Percentiles rank a stretch among this genome's conserved stretches.
phyloP scores from a whole-genome alignment of 2,329 filamentous ascomycete genomes.

The Cercospora sp. region DNA sequence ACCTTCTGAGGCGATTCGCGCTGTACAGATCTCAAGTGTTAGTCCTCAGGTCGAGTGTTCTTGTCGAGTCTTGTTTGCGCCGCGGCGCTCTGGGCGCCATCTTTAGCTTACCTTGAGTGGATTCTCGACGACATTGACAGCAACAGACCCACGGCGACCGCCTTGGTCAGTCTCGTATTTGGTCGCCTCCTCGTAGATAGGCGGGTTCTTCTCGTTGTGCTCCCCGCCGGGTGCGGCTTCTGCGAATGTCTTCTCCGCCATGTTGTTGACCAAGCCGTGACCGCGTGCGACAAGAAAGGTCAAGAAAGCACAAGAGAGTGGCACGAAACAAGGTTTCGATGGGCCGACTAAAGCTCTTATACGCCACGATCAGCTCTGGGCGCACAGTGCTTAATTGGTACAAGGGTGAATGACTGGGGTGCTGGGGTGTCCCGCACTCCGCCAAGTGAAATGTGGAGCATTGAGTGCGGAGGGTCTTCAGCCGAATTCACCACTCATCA shows the following conservation, averaged over 20 bases:
- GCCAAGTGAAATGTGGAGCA: conserved; percentile 10
- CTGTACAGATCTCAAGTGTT: conserved; percentile 29
- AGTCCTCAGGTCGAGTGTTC: conserved; percentile 6
- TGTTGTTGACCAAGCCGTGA: background rate
- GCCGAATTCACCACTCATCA: background rate
- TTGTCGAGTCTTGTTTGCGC: conserved; percentile 7
- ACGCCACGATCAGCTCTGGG: conserved; percentile 1
- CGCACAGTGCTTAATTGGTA: conserved; percentile 5
- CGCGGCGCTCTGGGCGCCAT: conserved; percentile 1
- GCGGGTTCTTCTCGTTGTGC: conserved; percentile 16
- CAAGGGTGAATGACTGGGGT: background rate
- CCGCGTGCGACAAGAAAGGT: conserved; percentile 4
- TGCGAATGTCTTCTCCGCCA: conserved; percentile 9
- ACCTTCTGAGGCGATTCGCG: conserved; percentile 38
- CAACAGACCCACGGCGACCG: conserved; percentile 44
- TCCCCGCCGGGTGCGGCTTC: background rate
- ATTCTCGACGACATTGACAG: conserved; percentile 52
- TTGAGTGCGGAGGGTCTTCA: conserved; percentile 6
- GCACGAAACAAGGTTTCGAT: conserved; percentile 5
- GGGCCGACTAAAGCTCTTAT: conserved; percentile 13
- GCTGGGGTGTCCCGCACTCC: conserved; percentile 7
- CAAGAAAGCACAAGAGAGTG: conserved; percentile 7
- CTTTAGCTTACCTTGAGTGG: conserved; percentile 45
- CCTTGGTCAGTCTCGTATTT: conserved; percentile 5
- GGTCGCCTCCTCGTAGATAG: background rate